These are phyloP conservation scores for Lycium ferocissimum DNA, from an alignment of 257 asterid species.

Conservation along the genomic window DNA sequence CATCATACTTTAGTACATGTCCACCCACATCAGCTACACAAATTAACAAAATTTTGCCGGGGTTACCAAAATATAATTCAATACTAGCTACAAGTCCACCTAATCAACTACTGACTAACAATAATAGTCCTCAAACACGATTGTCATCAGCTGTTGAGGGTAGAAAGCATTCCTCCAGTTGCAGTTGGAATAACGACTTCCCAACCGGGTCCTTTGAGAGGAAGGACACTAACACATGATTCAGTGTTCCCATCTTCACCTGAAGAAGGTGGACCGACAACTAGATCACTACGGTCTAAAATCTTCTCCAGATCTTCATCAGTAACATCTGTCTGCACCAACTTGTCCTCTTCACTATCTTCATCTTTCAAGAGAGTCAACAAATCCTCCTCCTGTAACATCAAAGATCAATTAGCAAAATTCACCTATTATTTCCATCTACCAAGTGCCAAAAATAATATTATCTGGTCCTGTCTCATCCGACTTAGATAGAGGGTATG, in stretches of 20 bases:
- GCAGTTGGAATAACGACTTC: constrained; percentile 87
- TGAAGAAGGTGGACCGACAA: constrained; percentile 34
- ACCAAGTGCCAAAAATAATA: neutral
- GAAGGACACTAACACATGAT: constrained; percentile 38
- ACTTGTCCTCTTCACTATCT: constrained; percentile 72
- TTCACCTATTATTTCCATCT: neutral
- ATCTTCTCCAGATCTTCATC: constrained; percentile 78
- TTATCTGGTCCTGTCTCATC: neutral
- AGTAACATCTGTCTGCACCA: constrained; percentile 85
- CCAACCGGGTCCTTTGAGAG: constrained; percentile 99
- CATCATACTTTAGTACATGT: neutral
- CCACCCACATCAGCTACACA: neutral
- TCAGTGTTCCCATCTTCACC: constrained; percentile 32
- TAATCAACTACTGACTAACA: neutral
- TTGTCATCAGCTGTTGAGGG: constrained; percentile 61
- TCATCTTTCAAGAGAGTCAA: constrained; percentile 74
- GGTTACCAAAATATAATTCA: neutral
- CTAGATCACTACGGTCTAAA: constrained; percentile 83
- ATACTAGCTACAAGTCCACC: neutral
- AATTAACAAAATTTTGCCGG: neutral
- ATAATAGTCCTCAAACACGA: neutral
- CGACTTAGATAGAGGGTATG: too few relatives aligned
- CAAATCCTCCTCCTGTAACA: constrained; percentile 81
- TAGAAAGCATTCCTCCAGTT: constrained; percentile 85
- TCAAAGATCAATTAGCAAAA: constrained; percentile 11